Evolutionary conservation across 768 basidiomycete species (phyloP).

Genomic region (Bullera alba): DNA sequence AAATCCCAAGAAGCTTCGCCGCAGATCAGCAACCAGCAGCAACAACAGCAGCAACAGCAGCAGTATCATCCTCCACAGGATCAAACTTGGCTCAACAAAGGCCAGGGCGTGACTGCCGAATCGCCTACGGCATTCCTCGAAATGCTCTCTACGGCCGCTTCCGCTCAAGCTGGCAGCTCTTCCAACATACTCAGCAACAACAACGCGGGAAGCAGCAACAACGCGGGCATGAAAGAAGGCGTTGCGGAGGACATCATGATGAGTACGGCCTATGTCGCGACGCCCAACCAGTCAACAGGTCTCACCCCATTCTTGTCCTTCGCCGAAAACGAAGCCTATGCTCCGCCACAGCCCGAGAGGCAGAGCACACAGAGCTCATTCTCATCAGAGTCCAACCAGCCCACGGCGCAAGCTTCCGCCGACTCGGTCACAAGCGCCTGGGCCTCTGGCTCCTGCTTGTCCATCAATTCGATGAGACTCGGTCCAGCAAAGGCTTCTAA

Average conservation of each 20-base stretch:
- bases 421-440: too few relatives aligned
- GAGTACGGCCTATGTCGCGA: constrained; percentile 2
- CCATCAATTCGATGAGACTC: too few relatives aligned
- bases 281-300: constrained; percentile 9
- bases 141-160: constrained; percentile 36
- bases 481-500: too few relatives aligned
- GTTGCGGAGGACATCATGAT: constrained; percentile 18
- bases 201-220: neutral
- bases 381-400: too few relatives aligned
- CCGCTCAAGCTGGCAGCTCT: constrained; percentile 12
- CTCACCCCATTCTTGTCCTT: constrained; percentile 9
- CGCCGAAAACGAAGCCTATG: neutral
- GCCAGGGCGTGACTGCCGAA: constrained; percentile 7
- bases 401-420: too few relatives aligned
- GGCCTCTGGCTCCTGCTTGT: too few relatives aligned
- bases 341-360: neutral
- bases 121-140: constrained; percentile 39
- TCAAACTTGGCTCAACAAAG: constrained; percentile 1
- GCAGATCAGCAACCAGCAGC: neutral
- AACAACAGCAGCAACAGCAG: neutral
- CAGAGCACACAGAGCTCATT: too few relatives aligned
- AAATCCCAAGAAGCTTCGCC: neutral
- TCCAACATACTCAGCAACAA: neutral
- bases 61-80: constrained; percentile 2
- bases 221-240: constrained; percentile 9